Evolutionary conservation across 441 rosid genomes (phyloP).

Genomic region (Euphorbia corollata): DNA sequence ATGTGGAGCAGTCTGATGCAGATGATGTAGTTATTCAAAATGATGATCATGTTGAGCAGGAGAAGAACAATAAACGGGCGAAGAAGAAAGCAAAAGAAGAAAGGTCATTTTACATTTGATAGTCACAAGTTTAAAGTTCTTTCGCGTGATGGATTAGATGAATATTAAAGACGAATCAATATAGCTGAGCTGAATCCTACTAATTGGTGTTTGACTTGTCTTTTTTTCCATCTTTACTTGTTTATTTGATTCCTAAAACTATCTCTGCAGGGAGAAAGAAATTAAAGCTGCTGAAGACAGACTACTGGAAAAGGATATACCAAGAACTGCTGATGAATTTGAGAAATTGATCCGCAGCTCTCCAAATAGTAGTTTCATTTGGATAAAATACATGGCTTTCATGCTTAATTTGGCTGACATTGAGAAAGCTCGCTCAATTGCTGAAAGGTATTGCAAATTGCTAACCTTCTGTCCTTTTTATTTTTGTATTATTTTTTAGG

Average conservation of each 20-base stretch:
- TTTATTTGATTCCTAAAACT: slow-evolving; percentile 17
- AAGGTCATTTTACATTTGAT: slow-evolving; percentile 39
- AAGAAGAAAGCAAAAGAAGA: slow-evolving; percentile 67
- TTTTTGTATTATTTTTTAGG: too few species aligned
- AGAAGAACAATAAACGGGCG: slow-evolving; percentile 44
- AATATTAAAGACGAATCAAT: background rate
- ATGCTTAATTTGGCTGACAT: slow-evolving; percentile 70
- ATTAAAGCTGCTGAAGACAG: slow-evolving; percentile 93
- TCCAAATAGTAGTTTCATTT: slow-evolving; percentile 87
- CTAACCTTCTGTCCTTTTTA: background rate
- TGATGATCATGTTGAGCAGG: slow-evolving; percentile 32
- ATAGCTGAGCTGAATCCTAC: background rate
- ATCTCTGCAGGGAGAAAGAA: slow-evolving; percentile 60
- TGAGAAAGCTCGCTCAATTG: slow-evolving; percentile 90
- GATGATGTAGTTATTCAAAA: slow-evolving; percentile 29
- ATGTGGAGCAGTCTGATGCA: slow-evolving; percentile 43
- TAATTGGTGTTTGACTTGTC: background rate
- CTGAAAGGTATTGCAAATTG: slow-evolving; percentile 64
- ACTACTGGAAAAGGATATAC: slow-evolving; percentile 69
- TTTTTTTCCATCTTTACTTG: slow-evolving; percentile 2
- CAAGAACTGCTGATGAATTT: slow-evolving; percentile 81
- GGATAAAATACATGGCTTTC: slow-evolving; percentile 91
- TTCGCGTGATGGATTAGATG: background rate
- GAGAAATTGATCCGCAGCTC: slow-evolving; percentile 87
- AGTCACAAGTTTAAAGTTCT: background rate